phyloP scores from a whole-genome alignment of 2,329 filamentous ascomycete species.

The Cercospora citrullina region DNA sequence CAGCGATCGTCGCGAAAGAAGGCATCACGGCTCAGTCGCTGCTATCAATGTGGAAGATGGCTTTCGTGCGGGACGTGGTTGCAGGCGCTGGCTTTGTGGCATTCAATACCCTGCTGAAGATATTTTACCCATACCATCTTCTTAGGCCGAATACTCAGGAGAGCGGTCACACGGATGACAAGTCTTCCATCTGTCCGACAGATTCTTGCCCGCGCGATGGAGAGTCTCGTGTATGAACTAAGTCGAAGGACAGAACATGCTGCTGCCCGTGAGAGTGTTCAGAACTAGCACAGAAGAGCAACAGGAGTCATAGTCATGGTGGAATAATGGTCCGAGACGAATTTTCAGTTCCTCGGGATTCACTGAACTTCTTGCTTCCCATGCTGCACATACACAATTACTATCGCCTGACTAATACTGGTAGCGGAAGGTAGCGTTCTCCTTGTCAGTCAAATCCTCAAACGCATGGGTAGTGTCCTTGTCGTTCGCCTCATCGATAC shows the following conservation, averaged over 20 bases:
- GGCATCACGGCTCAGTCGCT: no score
- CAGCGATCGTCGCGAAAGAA: no score
- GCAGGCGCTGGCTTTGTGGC: no score
- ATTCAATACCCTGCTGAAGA: no score
- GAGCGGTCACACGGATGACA: not conserved
- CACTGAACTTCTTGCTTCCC: not conserved
- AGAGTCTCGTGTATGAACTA: not conserved
- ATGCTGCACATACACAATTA: not conserved
- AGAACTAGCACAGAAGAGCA: no score
- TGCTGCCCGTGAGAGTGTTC: no score
- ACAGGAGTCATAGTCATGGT: no score
- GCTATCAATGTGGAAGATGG: no score
- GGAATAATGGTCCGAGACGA: no score
- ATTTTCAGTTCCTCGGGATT: not conserved
- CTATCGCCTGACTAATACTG: constrained; percentile 41
- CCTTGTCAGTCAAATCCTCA: constrained; percentile 38
- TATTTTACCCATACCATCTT: no score
- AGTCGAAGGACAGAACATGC: no score
- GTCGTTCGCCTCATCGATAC: constrained; percentile 29
- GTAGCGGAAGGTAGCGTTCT: constrained; percentile 31
- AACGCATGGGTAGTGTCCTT: constrained; percentile 37
- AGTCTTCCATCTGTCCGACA: not conserved
- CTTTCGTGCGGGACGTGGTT: no score
- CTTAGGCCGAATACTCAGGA: not conserved
- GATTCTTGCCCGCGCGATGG: not conserved